Conservation (phyloP, 306 rosid species). For the Quercus parvula region DNA sequence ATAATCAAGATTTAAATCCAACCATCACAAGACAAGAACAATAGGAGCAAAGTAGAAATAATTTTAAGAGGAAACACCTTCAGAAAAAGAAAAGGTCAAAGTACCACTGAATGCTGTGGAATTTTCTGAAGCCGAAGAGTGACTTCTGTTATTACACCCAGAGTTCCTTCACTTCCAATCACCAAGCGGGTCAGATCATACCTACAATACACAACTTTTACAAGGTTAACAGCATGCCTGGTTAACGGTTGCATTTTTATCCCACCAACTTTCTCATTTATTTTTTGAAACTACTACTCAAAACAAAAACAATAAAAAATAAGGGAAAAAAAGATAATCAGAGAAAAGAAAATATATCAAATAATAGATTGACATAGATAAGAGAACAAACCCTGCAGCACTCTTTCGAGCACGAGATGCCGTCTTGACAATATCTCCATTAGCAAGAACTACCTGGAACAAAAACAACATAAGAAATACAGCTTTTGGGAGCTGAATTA, state of each 20-base stretch:
- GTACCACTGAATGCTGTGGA: slow-evolving; percentile 86
- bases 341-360: slow-evolving; percentile 13
- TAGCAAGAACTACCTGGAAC: slow-evolving; percentile 81
- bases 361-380: slow-evolving; percentile 11
- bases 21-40: neutral
- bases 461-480: slow-evolving; percentile 29
- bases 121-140: slow-evolving; percentile 88
- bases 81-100: neutral
- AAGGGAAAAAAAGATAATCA: slow-evolving; percentile 3
- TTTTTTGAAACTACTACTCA: neutral
- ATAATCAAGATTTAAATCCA: neutral
- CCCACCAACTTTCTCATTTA: neutral
- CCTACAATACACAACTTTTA: slow-evolving; percentile 34
- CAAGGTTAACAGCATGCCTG: slow-evolving; percentile 4
- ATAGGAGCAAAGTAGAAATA: slow-evolving; percentile 13
- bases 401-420: slow-evolving; percentile 97
- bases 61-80: slow-evolving; percentile 16
- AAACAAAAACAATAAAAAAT: neutral
- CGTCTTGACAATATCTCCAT: slow-evolving; percentile 89
- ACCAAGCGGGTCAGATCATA: slow-evolving; percentile 91
- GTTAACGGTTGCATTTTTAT: neutral
- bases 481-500: slow-evolving; percentile 9
- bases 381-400: slow-evolving; percentile 80
- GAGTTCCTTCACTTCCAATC: slow-evolving; percentile 99
- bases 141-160: slow-evolving; percentile 87